Conservation (phyloP, 495 filamentous ascomycete genomes). For the Penicillium steckii region DNA sequence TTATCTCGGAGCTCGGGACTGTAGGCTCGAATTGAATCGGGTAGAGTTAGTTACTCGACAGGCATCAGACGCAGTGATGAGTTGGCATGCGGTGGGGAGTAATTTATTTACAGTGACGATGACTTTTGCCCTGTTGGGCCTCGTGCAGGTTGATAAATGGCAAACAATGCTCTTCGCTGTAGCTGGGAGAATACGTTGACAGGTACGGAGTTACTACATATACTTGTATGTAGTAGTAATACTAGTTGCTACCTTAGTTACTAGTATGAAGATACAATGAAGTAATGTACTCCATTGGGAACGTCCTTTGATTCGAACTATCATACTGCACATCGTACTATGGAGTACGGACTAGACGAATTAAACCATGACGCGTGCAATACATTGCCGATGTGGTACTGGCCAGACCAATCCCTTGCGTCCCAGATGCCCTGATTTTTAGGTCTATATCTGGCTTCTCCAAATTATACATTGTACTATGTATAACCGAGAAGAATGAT, state of each 20-base stretch:
- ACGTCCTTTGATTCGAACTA: too few species aligned
- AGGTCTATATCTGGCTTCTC: not conserved
- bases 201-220: not conserved
- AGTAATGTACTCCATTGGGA: too few species aligned
- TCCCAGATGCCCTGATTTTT: slow-evolving; percentile 2
- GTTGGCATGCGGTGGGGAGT: slow-evolving; percentile 64
- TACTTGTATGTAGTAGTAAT: too few species aligned
- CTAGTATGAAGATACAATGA: not conserved
- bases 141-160: slow-evolving; percentile 18
- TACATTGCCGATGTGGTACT: not conserved
- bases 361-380: not conserved
- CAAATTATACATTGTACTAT: not conserved
- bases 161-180: slow-evolving; percentile 3
- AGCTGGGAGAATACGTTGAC: not conserved
- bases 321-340: too few species aligned
- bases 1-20: slow-evolving; percentile 8
- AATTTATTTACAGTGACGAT: slow-evolving; percentile 20
- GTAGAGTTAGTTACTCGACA: slow-evolving; percentile 37
- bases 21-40: slow-evolving; percentile 6
- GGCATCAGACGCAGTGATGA: slow-evolving; percentile 79
- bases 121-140: slow-evolving; percentile 21
- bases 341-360: not conserved
- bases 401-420: slow-evolving; percentile 16
- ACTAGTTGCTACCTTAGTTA: too few species aligned
- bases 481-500: too few species aligned